Conservation (phyloP, 345 rosid genomes). For the Eucalyptus paniculata region DNA sequence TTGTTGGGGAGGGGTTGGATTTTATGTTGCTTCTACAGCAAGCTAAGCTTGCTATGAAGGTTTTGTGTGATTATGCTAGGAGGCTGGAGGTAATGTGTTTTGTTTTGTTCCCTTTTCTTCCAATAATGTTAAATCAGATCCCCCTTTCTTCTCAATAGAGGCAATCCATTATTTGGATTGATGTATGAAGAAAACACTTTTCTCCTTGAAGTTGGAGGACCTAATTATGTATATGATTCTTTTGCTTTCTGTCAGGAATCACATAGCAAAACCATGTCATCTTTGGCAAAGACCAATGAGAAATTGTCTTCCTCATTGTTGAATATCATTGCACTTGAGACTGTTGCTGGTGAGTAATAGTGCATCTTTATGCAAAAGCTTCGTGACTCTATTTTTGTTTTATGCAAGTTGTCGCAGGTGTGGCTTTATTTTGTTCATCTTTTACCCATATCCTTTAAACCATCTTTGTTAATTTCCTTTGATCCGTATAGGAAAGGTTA, state of each 20-base stretch:
- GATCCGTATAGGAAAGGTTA: background rate
- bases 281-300: conserved; percentile 60
- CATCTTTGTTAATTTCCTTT: background rate
- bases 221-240: background rate
- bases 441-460: background rate
- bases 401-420: conserved; percentile 94
- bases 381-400: conserved; percentile 39
- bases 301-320: conserved; percentile 31
- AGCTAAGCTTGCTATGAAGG: conserved; percentile 64
- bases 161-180: background rate
- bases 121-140: too few species aligned
- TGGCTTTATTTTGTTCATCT: conserved; percentile 16
- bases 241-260: conserved; percentile 43
- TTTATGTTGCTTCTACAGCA: conserved; percentile 44
- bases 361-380: too few species aligned
- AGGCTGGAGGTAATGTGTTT: conserved; percentile 46
- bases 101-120: background rate
- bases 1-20: conserved; percentile 2
- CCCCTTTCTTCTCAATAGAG: too few species aligned
- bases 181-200: background rate
- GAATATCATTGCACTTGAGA: conserved; percentile 54
- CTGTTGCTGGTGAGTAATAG: conserved; percentile 70
- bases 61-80: conserved; percentile 15
- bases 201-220: background rate
- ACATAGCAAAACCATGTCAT: conserved; percentile 44